These are phyloP conservation scores for Ophiocordyceps camponoti-floridani DNA, from an alignment of 2,329 filamentous ascomycete species.

Conservation along the genomic window DNA sequence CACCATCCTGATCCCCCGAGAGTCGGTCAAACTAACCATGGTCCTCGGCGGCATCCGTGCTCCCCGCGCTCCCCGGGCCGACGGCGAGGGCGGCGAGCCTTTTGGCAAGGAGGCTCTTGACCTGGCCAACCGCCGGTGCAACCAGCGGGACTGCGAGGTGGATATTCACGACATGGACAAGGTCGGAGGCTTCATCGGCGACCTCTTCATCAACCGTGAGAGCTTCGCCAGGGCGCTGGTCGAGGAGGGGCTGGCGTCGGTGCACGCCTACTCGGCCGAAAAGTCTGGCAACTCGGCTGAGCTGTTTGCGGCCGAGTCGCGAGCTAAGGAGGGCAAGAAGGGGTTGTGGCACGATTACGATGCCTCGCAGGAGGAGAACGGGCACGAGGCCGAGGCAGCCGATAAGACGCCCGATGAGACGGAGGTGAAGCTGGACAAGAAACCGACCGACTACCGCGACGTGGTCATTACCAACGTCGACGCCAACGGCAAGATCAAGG, in stretches of 20 bases:
- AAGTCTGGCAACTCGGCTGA: slow-evolving; percentile 81
- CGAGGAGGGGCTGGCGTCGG: slow-evolving; percentile 82
- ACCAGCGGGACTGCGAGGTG: slow-evolving; percentile 91
- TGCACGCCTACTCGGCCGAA: slow-evolving; percentile 90
- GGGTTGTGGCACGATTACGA: slow-evolving; percentile 91
- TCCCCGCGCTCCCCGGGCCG: slow-evolving; percentile 63
- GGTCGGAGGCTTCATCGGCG: slow-evolving; percentile 91
- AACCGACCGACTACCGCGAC: slow-evolving; percentile 71
- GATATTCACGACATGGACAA: slow-evolving; percentile 93
- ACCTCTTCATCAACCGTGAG: slow-evolving; percentile 82
- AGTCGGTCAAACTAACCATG: slow-evolving; percentile 87
- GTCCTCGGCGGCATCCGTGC: slow-evolving; percentile 87
- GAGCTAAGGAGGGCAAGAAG: slow-evolving; percentile 75
- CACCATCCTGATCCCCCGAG: slow-evolving; percentile 76
- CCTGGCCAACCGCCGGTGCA: slow-evolving; percentile 70
- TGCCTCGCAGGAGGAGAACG: slow-evolving; percentile 61
- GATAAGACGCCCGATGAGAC: slow-evolving; percentile 29
- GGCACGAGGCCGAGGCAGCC: slow-evolving; percentile 26
- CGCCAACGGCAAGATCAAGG: slow-evolving; percentile 62
- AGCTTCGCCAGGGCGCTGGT: slow-evolving; percentile 88
- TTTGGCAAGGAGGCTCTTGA: slow-evolving; percentile 92
- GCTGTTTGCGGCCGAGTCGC: slow-evolving; percentile 71
- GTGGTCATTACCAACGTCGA: slow-evolving; percentile 87
- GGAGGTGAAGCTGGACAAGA: slow-evolving; percentile 43
- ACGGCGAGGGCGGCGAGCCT: slow-evolving; percentile 67